phyloP scores from a whole-genome alignment of 2,329 filamentous ascomycete genomes.

The Clarireedia paspali region DNA sequence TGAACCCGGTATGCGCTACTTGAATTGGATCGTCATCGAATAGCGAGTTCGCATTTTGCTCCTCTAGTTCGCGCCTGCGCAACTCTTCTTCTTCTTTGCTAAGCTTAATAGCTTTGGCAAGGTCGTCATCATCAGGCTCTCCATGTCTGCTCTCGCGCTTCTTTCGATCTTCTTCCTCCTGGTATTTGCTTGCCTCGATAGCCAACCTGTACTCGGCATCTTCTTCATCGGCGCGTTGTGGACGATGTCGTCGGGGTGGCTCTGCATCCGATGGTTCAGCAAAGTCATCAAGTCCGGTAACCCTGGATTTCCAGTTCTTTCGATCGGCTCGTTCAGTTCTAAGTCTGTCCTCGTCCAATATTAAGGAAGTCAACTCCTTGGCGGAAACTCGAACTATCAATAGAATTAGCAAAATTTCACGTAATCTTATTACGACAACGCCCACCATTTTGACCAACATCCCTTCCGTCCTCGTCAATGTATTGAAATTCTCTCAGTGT shows the following conservation, averaged over 20 bases:
- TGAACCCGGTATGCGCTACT: constrained; percentile 68
- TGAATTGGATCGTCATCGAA: constrained; percentile 71
- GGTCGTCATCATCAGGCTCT: constrained; percentile 66
- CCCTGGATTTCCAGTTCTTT: constrained; percentile 93
- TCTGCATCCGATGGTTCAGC: constrained; percentile 39
- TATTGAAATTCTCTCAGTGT: constrained; percentile 96
- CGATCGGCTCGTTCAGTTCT: constrained; percentile 85
- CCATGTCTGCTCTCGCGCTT: constrained; percentile 58
- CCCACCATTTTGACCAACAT: constrained; percentile 94
- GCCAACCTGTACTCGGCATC: constrained; percentile 87
- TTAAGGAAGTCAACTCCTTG: constrained; percentile 87
- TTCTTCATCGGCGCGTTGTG: constrained; percentile 61
- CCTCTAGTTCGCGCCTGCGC: constrained; percentile 77
- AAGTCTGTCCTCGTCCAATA: constrained; percentile 88
- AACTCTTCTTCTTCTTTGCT: constrained; percentile 93
- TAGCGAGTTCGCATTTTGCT: constrained; percentile 75
- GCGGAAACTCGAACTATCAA: constrained; percentile 80
- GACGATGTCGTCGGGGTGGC: constrained; percentile 36
- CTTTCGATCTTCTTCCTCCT: constrained; percentile 81
- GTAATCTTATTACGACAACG: background rate
- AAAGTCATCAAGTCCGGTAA: constrained; percentile 85
- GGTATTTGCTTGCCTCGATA: constrained; percentile 88
- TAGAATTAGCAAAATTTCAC: constrained; percentile 22
- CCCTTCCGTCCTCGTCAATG: constrained; percentile 87
- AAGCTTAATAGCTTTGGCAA: constrained; percentile 89